phyloP scores from a whole-genome alignment of 129 eudicot genomes.

The Lactuca sativa region DNA sequence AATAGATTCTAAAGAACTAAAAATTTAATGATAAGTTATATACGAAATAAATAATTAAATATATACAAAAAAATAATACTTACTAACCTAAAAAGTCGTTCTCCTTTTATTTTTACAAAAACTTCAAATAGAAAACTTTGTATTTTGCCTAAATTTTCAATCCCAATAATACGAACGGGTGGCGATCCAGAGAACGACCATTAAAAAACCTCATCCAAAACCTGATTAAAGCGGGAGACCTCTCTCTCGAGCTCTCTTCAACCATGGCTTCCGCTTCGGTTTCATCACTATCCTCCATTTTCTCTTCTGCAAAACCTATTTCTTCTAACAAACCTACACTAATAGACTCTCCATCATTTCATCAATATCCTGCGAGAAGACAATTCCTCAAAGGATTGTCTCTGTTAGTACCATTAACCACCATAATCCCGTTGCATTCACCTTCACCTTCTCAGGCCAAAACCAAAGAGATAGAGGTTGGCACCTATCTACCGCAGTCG shows the following conservation, averaged over 20 bases:
- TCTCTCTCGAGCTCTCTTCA: constrained; percentile 1
- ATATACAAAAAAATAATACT: too few species aligned
- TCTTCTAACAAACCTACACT: constrained; percentile 35
- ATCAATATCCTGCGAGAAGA: constrained; percentile 45
- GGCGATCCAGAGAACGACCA: constrained; percentile 11
- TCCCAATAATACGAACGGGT: background rate
- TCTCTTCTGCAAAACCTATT: constrained; percentile 38
- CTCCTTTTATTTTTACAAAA: too few species aligned
- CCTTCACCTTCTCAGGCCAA: constrained; percentile 48
- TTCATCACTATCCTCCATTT: constrained; percentile 39
- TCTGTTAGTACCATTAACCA: constrained; percentile 26
- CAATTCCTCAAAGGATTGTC: constrained; percentile 50
- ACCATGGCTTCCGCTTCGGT: constrained; percentile 58
- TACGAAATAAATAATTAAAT: too few species aligned
- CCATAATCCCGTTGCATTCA: constrained; percentile 29
- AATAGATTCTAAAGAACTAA: too few species aligned
- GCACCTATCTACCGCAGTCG: constrained; percentile 65
- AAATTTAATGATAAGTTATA: too few species aligned
- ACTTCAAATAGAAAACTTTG: too few species aligned
- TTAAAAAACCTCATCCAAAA: constrained; percentile 48
- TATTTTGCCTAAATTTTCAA: too few species aligned
- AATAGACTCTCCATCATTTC: constrained; percentile 14
- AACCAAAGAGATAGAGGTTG: constrained; percentile 75
- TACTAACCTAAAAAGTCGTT: too few species aligned
- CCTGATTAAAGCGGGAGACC: constrained; percentile 37